These are phyloP conservation scores for Corniculantispora saksenae DNA, from an alignment of 2,329 filamentous ascomycete species.

Conservation along the genomic window DNA sequence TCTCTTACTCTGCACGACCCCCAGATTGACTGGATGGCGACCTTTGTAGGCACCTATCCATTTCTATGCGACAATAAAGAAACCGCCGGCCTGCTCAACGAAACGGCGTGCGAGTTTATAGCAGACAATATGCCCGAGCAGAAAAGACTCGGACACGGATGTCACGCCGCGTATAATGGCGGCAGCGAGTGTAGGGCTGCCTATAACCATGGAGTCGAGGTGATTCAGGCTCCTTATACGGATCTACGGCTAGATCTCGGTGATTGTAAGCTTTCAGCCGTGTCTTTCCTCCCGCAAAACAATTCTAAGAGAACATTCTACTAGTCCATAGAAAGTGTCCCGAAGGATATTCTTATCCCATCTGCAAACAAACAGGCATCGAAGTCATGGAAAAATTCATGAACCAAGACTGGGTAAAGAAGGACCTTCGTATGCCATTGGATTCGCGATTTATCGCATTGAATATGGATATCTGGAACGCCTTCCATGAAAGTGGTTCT, in stretches of 20 bases:
- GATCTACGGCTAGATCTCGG: constrained; percentile 3
- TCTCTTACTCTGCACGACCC: constrained; percentile 22
- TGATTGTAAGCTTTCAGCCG: neutral
- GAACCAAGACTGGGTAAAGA: constrained; percentile 1
- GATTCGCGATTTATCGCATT: neutral
- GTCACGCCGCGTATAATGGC: neutral
- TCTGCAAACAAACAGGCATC: neutral
- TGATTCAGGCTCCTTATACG: neutral
- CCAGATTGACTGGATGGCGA: constrained; percentile 20
- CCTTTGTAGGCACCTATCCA: constrained; percentile 20
- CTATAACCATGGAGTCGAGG: neutral
- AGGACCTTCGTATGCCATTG: neutral
- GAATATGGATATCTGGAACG: neutral
- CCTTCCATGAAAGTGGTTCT: neutral
- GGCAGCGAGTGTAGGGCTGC: neutral
- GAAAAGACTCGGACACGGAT: neutral
- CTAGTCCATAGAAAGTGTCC: neutral
- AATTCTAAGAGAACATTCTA: neutral
- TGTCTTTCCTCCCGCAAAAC: neutral
- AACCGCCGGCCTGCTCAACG: constrained; percentile 24
- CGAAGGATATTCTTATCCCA: neutral
- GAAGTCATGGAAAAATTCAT: neutral
- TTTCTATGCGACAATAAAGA: constrained; percentile 18
- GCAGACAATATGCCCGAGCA: neutral
- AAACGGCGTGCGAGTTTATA: constrained; percentile 23